Evolutionary conservation across 2,329 filamentous ascomycete species (phyloP).

Genomic region (Neofusicoccum kwambonambiense): DNA sequence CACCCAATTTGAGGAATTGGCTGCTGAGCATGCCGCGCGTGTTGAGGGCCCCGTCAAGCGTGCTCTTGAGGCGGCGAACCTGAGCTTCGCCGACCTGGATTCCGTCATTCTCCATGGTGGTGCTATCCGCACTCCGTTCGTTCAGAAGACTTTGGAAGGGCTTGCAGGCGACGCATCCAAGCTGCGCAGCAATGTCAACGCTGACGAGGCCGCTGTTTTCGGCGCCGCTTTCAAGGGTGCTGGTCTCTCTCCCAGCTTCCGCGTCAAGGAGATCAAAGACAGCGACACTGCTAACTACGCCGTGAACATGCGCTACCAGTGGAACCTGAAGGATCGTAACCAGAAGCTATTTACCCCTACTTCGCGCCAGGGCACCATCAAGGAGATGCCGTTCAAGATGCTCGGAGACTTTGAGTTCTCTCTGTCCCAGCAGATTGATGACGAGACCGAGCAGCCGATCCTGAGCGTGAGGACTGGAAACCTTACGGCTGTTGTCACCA

Average conservation of each 20-base stretch:
- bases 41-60: conserved; percentile 69
- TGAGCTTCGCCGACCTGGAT: conserved; percentile 74
- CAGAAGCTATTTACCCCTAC: conserved; percentile 81
- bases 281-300: conserved; percentile 74
- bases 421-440: conserved; percentile 70
- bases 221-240: conserved; percentile 94
- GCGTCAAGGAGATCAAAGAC: conserved; percentile 92
- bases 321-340: conserved; percentile 66
- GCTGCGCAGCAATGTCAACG: conserved; percentile 90
- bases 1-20: conserved; percentile 76
- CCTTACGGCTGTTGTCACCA: conserved; percentile 76
- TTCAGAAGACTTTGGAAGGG: conserved; percentile 83
- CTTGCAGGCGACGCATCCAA: conserved; percentile 71
- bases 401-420: conserved; percentile 76
- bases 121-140: conserved; percentile 85
- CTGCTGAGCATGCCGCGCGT: conserved; percentile 65
- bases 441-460: conserved; percentile 57
- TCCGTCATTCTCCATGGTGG: conserved; percentile 94
- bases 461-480: conserved; percentile 75
- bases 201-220: conserved; percentile 94
- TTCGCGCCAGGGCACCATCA: conserved; percentile 73
- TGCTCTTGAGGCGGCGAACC: conserved; percentile 70
- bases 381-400: conserved; percentile 82
- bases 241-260: conserved; percentile 88
- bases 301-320: conserved; percentile 69